A percentile compares a stretch with the other conserved stretches of the same genome.
phyloP scores from a whole-genome alignment of 345 rosid species.

The Schrenkiella parvula region DNA sequence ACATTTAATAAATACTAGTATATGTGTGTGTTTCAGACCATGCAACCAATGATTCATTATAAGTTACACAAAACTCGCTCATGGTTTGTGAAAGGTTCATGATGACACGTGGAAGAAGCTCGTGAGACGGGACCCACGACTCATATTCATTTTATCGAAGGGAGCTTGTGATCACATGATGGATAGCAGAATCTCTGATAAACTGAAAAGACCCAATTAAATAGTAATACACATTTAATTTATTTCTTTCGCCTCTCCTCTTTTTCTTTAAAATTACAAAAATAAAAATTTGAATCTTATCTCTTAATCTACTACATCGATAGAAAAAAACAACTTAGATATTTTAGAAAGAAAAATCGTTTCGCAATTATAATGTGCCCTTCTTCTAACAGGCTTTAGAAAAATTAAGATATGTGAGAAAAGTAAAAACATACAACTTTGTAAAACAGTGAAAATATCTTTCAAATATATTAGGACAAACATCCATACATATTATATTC shows the following conservation, averaged over 20 bases:
- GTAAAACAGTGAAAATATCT: too few species aligned
- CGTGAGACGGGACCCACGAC: slow-evolving; percentile 42
- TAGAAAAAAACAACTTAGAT: too few species aligned
- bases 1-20: not conserved
- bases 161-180: slow-evolving; percentile 42
- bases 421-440: too few species aligned
- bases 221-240: not conserved
- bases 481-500: not conserved
- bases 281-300: not conserved
- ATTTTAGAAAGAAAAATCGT: too few species aligned
- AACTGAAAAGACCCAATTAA: not conserved
- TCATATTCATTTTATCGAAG: not conserved
- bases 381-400: too few species aligned
- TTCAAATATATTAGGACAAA: too few species aligned
- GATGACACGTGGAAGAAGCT: slow-evolving; percentile 45
- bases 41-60: too few species aligned
- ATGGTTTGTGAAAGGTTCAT: not conserved
- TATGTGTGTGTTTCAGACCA: not conserved
- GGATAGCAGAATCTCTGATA: slow-evolving; percentile 4
- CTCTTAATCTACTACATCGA: not conserved
- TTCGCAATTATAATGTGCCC: too few species aligned
- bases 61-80: not conserved
- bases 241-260: not conserved
- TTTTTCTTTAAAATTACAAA: not conserved
- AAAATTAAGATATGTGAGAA: too few species aligned